These are phyloP conservation scores for Gossypium trilobum DNA, from an alignment of 441 rosid species.

Conservation along the genomic window DNA sequence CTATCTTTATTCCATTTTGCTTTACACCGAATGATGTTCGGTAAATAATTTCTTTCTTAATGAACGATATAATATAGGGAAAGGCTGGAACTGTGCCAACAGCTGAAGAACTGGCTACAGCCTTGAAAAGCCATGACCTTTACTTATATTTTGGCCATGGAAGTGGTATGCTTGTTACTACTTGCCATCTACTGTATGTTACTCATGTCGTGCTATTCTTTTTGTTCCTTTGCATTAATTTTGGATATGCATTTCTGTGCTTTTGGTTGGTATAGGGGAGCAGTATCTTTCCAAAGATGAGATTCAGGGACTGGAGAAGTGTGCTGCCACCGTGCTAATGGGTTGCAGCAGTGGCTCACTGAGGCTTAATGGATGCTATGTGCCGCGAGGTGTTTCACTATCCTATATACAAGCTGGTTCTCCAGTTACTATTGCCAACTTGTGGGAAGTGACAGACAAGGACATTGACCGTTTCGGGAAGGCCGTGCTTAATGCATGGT, in stretches of 20 bases:
- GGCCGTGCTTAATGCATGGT: constrained; percentile 76
- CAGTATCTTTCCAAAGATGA: constrained; percentile 63
- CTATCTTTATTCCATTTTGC: neutral
- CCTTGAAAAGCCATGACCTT: constrained; percentile 75
- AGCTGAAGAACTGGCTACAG: constrained; percentile 55
- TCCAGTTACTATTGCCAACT: constrained; percentile 69
- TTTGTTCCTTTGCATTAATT: neutral
- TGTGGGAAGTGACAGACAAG: constrained; percentile 94
- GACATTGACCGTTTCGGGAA: constrained; percentile 87
- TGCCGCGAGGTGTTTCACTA: constrained; percentile 67
- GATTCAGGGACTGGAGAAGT: constrained; percentile 59
- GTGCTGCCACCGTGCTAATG: constrained; percentile 73
- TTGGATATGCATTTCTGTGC: constrained; percentile 7
- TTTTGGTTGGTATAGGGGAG: constrained; percentile 41
- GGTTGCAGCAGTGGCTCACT: constrained; percentile 80
- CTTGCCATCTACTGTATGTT: neutral
- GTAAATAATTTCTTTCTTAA: neutral
- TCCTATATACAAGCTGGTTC: constrained; percentile 78
- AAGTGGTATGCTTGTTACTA: constrained; percentile 49
- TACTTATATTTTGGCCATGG: constrained; percentile 89
- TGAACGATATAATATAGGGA: constrained; percentile 50
- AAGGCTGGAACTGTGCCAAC: constrained; percentile 72
- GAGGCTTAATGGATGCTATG: constrained; percentile 58
- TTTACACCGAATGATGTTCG: neutral
- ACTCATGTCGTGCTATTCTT: neutral